Base-by-base conservation (phyloP, 2,329 filamentous ascomycete species). In the Pseudopithomyces chartarum region DNA sequence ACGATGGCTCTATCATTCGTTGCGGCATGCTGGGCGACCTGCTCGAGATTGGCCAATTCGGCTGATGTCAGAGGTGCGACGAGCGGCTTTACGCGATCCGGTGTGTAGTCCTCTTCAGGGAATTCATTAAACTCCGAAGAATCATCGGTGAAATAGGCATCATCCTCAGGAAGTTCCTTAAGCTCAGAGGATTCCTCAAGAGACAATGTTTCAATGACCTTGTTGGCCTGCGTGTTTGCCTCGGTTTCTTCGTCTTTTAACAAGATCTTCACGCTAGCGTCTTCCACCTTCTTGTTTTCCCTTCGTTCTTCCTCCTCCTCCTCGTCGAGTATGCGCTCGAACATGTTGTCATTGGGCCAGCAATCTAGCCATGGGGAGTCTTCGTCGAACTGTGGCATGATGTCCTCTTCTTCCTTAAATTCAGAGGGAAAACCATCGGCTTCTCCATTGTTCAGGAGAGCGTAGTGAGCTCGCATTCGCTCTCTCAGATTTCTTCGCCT, bases 21-120 rank as follows among this genome's bases (percentile, higher is more conserved):
- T n/a, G 65, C 67, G 19, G 66, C 23, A 3, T 61, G 53, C 1
- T 48, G 39, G 10, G 63, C 62, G 11, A 62, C 52, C 1, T 49
- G 52, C 5, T 66, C 48, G 34, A 73, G 59, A 5, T 33, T 52
- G 1, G 45, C 23, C 4, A 50, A 44, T 40, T 73, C 70, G 2
- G 60, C 47, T 1, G 58, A 39, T 2, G 61, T 58, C 12, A 70
- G 53, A 1, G 65, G 60, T 2, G 61, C 52, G 2, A 72, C 56
- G 1, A 72, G 58, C n/a, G 64, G 63, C 51, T 61, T 59, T 4
- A 57, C 42, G 3, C 29, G 13, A 13, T 26, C 43, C 7, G 36
- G 36, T 10, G 36, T 22, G 19, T 17, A n/a, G n/a, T 40, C 38
- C 2, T 40, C 38, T 40, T 17, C 38, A 5, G 17, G 15, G n/a